A percentile compares a stretch with the other conserved stretches of the same genome.
phyloP scores from a whole-genome alignment of 176 grass and related monocot species.

The Avena eriantha region DNA sequence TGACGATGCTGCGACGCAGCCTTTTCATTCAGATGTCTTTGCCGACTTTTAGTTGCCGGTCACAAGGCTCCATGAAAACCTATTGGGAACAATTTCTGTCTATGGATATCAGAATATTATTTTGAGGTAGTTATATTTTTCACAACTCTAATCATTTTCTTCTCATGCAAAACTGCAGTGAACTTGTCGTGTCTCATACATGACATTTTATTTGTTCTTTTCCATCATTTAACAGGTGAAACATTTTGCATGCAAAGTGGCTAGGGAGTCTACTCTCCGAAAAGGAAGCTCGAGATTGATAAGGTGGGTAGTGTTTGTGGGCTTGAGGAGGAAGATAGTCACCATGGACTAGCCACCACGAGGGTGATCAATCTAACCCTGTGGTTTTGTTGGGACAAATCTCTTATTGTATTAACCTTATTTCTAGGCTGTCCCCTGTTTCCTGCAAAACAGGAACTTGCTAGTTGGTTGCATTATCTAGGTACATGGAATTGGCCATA shows the following conservation, averaged over 20 bases:
- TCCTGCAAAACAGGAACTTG: too few relatives aligned
- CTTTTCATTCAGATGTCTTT: constrained; percentile 25
- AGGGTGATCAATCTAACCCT: too few relatives aligned
- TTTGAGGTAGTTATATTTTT: neutral
- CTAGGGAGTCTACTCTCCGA: neutral
- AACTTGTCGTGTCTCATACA: neutral
- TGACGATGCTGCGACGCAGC: neutral
- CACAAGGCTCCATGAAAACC: neutral
- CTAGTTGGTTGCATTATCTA: too few relatives aligned
- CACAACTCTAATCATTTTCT: neutral
- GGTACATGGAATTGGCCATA: too few relatives aligned
- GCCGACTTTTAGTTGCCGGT: neutral
- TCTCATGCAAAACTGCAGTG: neutral
- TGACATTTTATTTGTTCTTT: neutral
- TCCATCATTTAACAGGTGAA: neutral
- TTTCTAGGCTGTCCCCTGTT: too few relatives aligned
- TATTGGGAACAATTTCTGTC: neutral
- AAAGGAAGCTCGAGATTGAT: neutral
- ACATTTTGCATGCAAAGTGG: neutral
- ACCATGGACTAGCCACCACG: too few relatives aligned
- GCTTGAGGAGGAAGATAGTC: too few relatives aligned
- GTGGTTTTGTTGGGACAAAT: too few relatives aligned
- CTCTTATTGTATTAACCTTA: too few relatives aligned
- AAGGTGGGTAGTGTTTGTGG: neutral
- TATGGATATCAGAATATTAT: neutral